A percentile compares a stretch with the other conserved stretches of the same genome.
These are phyloP conservation scores for Funneliformis caledonium DNA, from an alignment of 371 early-diverging fungal genomes.

Conservation along the genomic window DNA sequence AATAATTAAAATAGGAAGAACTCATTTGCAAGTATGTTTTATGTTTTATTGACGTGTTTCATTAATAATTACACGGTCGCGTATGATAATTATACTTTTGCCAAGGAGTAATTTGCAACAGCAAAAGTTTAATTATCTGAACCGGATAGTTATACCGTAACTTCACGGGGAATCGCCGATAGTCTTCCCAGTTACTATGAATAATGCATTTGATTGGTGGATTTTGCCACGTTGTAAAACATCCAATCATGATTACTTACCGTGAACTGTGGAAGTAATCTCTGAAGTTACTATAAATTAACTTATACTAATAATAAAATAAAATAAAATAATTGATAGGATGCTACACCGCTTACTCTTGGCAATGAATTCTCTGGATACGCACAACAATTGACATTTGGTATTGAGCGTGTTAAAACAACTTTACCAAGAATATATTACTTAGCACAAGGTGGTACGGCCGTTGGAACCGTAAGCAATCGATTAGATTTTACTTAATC, in stretches of 20 bases:
- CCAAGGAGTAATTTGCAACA: no score
- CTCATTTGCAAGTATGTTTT: slow-evolving; percentile 70
- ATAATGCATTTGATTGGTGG: no score
- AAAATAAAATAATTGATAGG: slow-evolving; percentile 50
- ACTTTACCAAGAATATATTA: slow-evolving; percentile 82
- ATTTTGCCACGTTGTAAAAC: no score
- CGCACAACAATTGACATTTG: slow-evolving; percentile 81
- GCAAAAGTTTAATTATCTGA: no score
- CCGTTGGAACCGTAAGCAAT: slow-evolving; percentile 86
- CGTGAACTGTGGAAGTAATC: no score
- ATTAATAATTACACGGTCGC: neutral
- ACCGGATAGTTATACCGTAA: no score
- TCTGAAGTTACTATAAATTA: no score
- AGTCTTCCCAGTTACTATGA: no score
- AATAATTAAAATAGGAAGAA: slow-evolving; percentile 96
- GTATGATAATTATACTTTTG: no score
- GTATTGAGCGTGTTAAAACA: slow-evolving; percentile 81
- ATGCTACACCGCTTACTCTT: slow-evolving; percentile 96
- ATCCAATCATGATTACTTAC: no score
- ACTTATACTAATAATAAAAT: no score
- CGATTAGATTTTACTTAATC: neutral
- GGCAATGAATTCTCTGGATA: slow-evolving; percentile 98
- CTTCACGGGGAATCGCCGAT: no score
- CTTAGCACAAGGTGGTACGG: slow-evolving; percentile 96
- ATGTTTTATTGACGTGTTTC: neutral